A percentile compares a stretch with the other conserved stretches of the same genome.
phyloP scores from a whole-genome alignment of 768 basidiomycete species.

The Hortiboletus campestris region DNA sequence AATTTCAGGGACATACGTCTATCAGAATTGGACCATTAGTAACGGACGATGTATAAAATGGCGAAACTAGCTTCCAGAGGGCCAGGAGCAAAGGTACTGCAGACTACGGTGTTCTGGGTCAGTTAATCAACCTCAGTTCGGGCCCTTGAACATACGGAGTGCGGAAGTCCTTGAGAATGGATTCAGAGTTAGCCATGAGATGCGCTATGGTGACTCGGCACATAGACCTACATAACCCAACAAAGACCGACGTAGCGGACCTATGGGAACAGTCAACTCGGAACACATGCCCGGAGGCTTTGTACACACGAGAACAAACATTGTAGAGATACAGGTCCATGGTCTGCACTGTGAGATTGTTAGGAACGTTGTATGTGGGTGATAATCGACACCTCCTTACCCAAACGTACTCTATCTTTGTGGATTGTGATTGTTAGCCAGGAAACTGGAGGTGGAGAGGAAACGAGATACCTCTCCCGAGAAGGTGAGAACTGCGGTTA shows the following conservation, averaged over 20 bases:
- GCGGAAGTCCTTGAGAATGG: not conserved
- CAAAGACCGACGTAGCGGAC: not conserved
- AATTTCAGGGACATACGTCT: not conserved
- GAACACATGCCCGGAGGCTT: not conserved
- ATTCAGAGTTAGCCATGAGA: not conserved
- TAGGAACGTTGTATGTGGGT: not conserved
- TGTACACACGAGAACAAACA: not conserved
- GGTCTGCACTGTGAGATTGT: not conserved
- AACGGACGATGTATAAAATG: not conserved
- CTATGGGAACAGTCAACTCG: not conserved
- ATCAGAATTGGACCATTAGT: not conserved
- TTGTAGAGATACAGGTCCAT: not conserved
- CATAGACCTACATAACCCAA: not conserved
- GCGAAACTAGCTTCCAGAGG: not conserved
- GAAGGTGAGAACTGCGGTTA: not conserved
- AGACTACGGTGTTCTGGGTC: not conserved
- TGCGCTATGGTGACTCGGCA: not conserved
- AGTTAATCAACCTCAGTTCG: not conserved
- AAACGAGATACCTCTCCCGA: not conserved
- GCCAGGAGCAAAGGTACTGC: not conserved
- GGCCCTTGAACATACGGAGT: not conserved
- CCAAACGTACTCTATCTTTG: constrained; percentile 1
- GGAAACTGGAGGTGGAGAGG: not conserved
- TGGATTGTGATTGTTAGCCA: not conserved
- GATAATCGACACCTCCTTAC: not conserved